Evolutionary conservation across 1,139 yeast genomes (phyloP), one percentile per base, ranked within the genome.

Genomic region (Hanseniaspora uvarum): DNA sequence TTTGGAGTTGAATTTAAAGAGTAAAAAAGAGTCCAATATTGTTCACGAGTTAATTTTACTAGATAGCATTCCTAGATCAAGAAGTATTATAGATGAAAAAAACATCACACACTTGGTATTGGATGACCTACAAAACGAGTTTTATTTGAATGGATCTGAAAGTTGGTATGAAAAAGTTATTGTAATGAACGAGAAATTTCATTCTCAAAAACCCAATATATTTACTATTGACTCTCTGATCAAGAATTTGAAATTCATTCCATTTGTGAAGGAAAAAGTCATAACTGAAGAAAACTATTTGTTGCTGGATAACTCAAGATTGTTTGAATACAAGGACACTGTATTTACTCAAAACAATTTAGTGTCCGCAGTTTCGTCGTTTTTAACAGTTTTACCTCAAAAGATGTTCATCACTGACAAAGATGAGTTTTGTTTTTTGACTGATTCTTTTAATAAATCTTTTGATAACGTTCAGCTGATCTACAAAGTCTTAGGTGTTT

Each of bases 361-460:
- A 54, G 81, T 82, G 14, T 78, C 86, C 58, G 72, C 82, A 1
- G 69, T 82, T 16, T 83, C 88, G 0, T 73, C 86, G 0, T 75
- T 79, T 46, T 68, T 83, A 46, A 79, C 78, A 63, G 79, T 79
- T 23, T 67, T 82, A 30, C 86, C 89, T 0, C 55, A 68, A 5
- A 68, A 68, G 0, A 73, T 76, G 49, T 69, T 68, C 23, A 65
- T 81, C 58, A 60, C 60, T 1, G 53, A 61, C 0, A 58, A 64
- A 0, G 88, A 83, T 59, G 64, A 59, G 2, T 47, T 82, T 19
- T 60, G 78, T 8, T 64, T 81, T 21, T 68, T 72, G 1, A 59
- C 62, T n/a, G 41, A 48, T n/a, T 28, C 48, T 5, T 2, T 11
- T 2, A 45, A 46, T 10, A 57, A 58, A 3, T 50, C 56, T 18